Percentiles rank a stretch among this genome's conserved stretches.
Conservation (phyloP, 768 basidiomycete species). For the Suillus ampliporus region DNA sequence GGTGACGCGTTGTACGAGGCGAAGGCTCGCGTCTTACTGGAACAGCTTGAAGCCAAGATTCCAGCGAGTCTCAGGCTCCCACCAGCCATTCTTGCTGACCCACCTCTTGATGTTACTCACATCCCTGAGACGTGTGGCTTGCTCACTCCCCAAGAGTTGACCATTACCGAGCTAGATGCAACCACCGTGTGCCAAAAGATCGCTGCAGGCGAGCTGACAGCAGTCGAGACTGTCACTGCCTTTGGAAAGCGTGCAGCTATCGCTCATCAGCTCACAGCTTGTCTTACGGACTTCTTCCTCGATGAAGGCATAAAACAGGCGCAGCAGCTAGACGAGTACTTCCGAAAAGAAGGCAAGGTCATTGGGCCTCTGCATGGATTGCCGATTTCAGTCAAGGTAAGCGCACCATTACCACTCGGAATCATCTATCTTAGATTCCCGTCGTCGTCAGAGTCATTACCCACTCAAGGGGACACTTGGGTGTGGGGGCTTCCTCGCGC, state of each 20-base stretch:
- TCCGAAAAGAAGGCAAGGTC: constrained; percentile 41
- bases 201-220: constrained; percentile 35
- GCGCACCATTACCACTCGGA: background rate
- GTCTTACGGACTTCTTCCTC: constrained; percentile 50
- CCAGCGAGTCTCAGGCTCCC: constrained; percentile 24
- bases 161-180: constrained; percentile 43
- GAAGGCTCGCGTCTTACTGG: constrained; percentile 23
- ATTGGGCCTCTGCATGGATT: constrained; percentile 51
- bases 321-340: constrained; percentile 47
- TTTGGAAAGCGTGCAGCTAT: constrained; percentile 56
- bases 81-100: constrained; percentile 22
- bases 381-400: constrained; percentile 47
- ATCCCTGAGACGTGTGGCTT: constrained; percentile 40
- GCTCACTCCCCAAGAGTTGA: constrained; percentile 36
- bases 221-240: constrained; percentile 47
- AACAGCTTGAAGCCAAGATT: constrained; percentile 29
- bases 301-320: constrained; percentile 47
- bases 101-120: constrained; percentile 38
- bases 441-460: constrained; percentile 39
- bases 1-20: constrained; percentile 28
- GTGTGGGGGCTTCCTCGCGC: constrained; percentile 40
- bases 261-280: constrained; percentile 52
- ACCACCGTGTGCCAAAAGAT: constrained; percentile 37
- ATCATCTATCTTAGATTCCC: too few relatives aligned
- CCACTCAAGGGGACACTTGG: constrained; percentile 46